A percentile compares a stretch with the other conserved stretches of the same genome.
These are phyloP conservation scores for Asparagopsis taxiformis DNA, from an alignment of 31 red algal species.

Conservation along the genomic window DNA sequence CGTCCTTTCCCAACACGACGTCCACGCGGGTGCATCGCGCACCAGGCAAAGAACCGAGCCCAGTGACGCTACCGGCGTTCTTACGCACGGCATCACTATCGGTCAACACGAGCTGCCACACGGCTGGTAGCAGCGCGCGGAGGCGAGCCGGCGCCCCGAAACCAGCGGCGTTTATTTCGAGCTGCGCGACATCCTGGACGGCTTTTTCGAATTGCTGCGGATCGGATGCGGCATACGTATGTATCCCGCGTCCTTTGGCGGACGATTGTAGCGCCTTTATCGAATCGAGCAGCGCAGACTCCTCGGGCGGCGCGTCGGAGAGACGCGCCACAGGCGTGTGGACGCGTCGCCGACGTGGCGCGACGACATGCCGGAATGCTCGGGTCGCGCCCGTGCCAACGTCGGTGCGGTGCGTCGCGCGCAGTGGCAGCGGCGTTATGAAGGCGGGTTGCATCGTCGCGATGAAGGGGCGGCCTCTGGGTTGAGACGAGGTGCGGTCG, in stretches of 20 bases:
- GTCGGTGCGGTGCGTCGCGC: too few species aligned
- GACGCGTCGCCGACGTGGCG: not conserved
- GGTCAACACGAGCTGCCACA: conserved; percentile 42
- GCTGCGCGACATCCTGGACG: not conserved
- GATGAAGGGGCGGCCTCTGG: too few species aligned
- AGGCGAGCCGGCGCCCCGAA: not conserved
- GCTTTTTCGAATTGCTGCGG: not conserved
- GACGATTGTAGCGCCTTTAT: not conserved
- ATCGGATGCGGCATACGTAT: not conserved
- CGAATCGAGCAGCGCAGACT: not conserved
- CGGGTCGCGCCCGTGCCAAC: too few species aligned
- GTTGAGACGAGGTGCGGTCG: too few species aligned
- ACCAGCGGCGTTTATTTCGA: not conserved
- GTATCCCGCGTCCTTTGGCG: not conserved
- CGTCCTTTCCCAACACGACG: conserved; percentile 37
- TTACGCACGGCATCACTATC: conserved; percentile 49
- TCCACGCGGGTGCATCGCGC: conserved; percentile 40
- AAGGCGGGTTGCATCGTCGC: too few species aligned
- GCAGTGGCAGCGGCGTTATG: too few species aligned
- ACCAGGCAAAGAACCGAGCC: conserved; percentile 48
- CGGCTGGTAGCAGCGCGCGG: conserved; percentile 30
- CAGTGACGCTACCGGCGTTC: conserved; percentile 65
- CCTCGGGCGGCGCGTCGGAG: not conserved
- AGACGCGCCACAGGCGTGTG: not conserved
- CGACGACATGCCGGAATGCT: not conserved